Conservation (phyloP, 306 rosid genomes). For the Quercus gilva region DNA sequence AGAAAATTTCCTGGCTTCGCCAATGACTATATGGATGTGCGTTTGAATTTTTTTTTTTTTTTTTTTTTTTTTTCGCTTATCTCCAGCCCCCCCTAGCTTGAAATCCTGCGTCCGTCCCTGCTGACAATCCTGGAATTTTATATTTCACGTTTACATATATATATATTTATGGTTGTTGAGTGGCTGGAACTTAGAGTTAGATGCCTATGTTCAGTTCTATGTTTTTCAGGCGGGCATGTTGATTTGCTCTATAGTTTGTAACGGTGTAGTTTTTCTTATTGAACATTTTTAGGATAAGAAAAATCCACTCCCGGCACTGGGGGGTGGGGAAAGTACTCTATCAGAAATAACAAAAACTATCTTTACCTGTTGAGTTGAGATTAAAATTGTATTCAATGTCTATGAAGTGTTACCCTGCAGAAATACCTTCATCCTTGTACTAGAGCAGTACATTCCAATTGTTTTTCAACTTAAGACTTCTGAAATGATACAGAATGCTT, state of each 20-base stretch:
- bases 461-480: not conserved
- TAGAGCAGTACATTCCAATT: not conserved
- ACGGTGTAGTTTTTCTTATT: not conserved
- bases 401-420: not conserved
- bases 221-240: not conserved
- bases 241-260: not conserved
- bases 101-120: too few relatives aligned
- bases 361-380: not conserved
- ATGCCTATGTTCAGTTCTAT: not conserved
- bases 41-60: too few relatives aligned
- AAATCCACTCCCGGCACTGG: not conserved
- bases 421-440: not conserved
- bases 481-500: not conserved
- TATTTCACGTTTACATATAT: too few relatives aligned
- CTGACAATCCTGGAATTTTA: not conserved
- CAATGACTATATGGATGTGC: too few relatives aligned
- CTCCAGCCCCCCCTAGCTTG: too few relatives aligned
- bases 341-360: not conserved
- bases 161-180: too few relatives aligned
- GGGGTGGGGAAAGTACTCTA: too few relatives aligned
- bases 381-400: not conserved
- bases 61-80: too few relatives aligned
- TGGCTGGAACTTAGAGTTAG: not conserved
- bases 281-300: not conserved
- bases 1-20: too few relatives aligned